Percentiles rank a stretch among this genome's conserved stretches.
Conservation (phyloP, 2,329 filamentous ascomycete genomes). For the Colletotrichum kahawae region DNA sequence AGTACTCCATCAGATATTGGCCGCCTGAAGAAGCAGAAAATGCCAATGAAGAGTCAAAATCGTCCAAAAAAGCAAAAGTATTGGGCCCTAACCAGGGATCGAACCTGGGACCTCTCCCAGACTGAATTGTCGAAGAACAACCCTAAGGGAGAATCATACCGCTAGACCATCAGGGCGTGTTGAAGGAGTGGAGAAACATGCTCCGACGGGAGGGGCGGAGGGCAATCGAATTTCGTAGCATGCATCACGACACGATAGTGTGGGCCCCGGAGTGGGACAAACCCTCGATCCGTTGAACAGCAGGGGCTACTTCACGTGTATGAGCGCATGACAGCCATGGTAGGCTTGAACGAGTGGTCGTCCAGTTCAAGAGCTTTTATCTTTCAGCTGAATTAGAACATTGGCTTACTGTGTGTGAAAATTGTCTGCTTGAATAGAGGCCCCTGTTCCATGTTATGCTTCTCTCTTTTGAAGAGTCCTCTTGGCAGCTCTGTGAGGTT, state of each 20-base stretch:
- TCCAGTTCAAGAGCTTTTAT: not conserved
- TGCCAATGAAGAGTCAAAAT: not conserved
- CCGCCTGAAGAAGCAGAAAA: not conserved
- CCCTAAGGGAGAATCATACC: constrained; percentile 15
- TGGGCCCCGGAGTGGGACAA: not conserved
- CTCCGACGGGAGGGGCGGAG: not conserved
- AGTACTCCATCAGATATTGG: not conserved
- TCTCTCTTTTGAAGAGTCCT: not conserved
- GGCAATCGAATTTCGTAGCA: not conserved
- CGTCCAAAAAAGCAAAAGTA: not conserved
- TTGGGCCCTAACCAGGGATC: constrained; percentile 13
- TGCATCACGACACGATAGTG: not conserved
- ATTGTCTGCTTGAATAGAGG: not conserved
- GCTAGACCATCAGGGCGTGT: constrained; percentile 9
- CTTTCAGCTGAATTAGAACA: not conserved
- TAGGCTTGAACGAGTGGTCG: not conserved
- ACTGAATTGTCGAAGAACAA: not conserved
- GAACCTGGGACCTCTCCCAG: constrained; percentile 20
- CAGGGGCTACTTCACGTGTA: not conserved
- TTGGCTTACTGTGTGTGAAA: not conserved
- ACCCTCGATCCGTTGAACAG: not conserved
- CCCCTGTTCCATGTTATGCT: not conserved
- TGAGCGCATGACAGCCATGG: not conserved
- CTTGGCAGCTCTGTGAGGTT: too few species aligned
- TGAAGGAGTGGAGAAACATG: not conserved